Conservation (phyloP, 208 protist genomes). For the Borovskyia barvae region DNA sequence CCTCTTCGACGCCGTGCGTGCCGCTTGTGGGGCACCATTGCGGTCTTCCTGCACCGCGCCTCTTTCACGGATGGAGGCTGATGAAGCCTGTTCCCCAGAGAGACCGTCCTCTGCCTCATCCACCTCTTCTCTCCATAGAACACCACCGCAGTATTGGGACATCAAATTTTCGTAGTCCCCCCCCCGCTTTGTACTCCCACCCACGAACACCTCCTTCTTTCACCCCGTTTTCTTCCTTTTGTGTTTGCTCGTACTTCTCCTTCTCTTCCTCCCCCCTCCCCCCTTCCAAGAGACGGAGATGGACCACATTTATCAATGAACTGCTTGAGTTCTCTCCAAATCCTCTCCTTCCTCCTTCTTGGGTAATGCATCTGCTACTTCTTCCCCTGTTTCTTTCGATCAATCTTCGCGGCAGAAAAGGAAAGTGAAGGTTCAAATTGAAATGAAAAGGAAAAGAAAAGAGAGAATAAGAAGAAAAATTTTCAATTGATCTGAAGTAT, state of each 20-base stretch:
- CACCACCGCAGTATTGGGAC: slow-evolving; percentile 73
- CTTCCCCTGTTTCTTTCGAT: not conserved
- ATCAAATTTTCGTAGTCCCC: slow-evolving; percentile 60
- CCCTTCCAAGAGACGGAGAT: too few relatives aligned
- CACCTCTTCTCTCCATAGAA: slow-evolving; percentile 24
- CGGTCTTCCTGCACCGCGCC: not conserved
- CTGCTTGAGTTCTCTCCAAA: not conserved
- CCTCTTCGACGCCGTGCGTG: slow-evolving; percentile 16
- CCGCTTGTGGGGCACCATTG: not conserved
- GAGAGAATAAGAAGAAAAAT: slow-evolving; percentile 12
- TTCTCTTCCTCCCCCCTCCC: too few relatives aligned
- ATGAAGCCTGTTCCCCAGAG: not conserved
- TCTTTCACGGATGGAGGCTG: not conserved
- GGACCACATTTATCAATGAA: not conserved
- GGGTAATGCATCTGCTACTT: not conserved
- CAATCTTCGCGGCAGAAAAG: not conserved
- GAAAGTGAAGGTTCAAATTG: too few relatives aligned
- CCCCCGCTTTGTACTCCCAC: too few relatives aligned
- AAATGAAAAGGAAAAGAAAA: slow-evolving; percentile 6
- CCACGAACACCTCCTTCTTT: not conserved
- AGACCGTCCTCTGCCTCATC: not conserved
- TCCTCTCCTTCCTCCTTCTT: not conserved
- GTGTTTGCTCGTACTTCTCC: slow-evolving; percentile 4
- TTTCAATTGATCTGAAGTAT: not conserved
- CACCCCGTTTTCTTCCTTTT: not conserved